phyloP scores from a whole-genome alignment of 176 grass and related monocot genomes.

The Aegilops speltoides region DNA sequence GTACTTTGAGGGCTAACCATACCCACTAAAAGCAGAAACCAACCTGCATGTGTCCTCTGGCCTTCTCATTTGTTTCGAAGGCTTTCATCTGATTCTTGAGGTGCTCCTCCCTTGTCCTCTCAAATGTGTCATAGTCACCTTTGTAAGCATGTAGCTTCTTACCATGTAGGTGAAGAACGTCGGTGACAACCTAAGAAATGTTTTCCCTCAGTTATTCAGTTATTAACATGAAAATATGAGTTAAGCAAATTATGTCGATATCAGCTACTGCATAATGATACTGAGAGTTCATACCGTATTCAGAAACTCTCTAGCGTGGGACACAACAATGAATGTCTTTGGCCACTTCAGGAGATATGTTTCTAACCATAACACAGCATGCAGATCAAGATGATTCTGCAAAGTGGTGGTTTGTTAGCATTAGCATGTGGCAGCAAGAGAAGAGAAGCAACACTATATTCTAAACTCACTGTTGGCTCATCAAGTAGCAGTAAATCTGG shows the following conservation, averaged over 20 bases:
- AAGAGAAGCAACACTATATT: neutral
- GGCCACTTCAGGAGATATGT: conserved; percentile 93
- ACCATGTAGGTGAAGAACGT: conserved; percentile 87
- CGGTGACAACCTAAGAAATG: conserved; percentile 80
- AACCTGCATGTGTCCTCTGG: conserved; percentile 93
- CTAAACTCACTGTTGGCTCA: conserved; percentile 78
- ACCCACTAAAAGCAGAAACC: conserved; percentile 24
- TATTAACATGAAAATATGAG: neutral
- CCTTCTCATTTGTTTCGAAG: conserved; percentile 84
- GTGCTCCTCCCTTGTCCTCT: conserved; percentile 78
- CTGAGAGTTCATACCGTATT: conserved; percentile 66
- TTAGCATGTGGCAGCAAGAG: conserved; percentile 29
- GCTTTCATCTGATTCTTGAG: conserved; percentile 97
- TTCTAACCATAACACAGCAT: conserved; percentile 95
- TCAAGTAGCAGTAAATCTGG: conserved; percentile 97
- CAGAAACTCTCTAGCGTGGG: conserved; percentile 92
- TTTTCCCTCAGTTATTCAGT: conserved; percentile 23
- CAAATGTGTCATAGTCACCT: conserved; percentile 97
- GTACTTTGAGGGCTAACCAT: neutral
- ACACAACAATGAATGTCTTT: conserved; percentile 97
- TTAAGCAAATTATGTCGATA: neutral
- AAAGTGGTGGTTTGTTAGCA: conserved; percentile 32
- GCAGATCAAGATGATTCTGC: conserved; percentile 99
- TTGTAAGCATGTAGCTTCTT: conserved; percentile 89
- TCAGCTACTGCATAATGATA: conserved; percentile 10